phyloP scores from a whole-genome alignment of 1,284 basidiomycete species.

The Ceratorhiza oryzae-sativae region DNA sequence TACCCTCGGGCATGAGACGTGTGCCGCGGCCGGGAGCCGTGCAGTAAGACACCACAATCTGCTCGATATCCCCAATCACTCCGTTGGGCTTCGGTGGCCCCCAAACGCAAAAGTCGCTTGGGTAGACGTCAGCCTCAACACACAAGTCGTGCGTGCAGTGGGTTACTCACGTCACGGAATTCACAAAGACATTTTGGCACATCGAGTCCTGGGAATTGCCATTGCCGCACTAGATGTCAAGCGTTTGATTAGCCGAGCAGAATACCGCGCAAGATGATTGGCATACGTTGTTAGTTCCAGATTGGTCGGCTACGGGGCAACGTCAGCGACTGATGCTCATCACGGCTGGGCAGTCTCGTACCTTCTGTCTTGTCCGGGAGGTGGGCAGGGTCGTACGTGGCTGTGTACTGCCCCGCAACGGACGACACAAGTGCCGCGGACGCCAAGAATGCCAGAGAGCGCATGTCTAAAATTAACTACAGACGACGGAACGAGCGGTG shows the following conservation, averaged over 20 bases:
- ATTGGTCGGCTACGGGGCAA: conserved; percentile 47
- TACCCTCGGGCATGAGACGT: conserved; percentile 55
- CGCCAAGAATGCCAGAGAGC: conserved; percentile 31
- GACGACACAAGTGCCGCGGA: conserved; percentile 28
- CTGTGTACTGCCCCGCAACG: conserved; percentile 40
- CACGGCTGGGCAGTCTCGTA: background rate
- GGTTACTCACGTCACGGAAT: conserved; percentile 13
- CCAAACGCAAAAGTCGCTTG: conserved; percentile 41
- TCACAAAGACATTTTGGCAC: conserved; percentile 45
- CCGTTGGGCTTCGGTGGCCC: conserved; percentile 42
- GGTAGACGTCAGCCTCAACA: background rate
- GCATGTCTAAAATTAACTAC: background rate
- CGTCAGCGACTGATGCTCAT: background rate
- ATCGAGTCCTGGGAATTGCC: conserved; percentile 46
- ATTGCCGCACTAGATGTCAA: conserved; percentile 49
- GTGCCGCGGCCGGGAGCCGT: conserved; percentile 53
- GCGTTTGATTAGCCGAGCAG: background rate
- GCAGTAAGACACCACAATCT: conserved; percentile 48
- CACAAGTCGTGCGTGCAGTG: background rate
- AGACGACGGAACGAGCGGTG: background rate
- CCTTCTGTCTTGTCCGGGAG: conserved; percentile 45
- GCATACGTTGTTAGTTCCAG: conserved; percentile 44
- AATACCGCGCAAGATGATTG: background rate
- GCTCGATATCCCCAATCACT: conserved; percentile 48
- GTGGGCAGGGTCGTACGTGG: conserved; percentile 43